phyloP scores from a whole-genome alignment of 2,329 filamentous ascomycete genomes.

The Trichoderma afroharzianum region DNA sequence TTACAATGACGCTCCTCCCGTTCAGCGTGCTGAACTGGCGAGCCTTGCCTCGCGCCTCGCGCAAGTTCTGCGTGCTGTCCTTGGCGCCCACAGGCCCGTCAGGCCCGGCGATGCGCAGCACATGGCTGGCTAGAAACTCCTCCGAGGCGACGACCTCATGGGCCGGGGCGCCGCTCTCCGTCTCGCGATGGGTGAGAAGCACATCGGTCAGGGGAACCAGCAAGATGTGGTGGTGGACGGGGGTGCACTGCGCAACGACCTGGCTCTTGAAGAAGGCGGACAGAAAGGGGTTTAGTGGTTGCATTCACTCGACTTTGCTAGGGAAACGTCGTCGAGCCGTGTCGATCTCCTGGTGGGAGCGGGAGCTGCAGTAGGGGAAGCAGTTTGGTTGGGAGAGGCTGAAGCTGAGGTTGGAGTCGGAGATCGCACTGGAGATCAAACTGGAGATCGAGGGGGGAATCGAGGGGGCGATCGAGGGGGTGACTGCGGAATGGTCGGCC shows the following conservation, averaged over 20 bases:
- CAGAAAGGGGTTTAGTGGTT: constrained; percentile 97
- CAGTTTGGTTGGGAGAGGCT: neutral
- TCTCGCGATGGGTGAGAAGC: constrained; percentile 81
- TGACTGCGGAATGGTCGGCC: constrained; percentile 15
- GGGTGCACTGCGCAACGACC: constrained; percentile 84
- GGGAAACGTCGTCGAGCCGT: constrained; percentile 23
- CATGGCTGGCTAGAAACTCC: constrained; percentile 95
- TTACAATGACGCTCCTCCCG: constrained; percentile 87
- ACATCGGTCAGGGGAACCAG: constrained; percentile 92
- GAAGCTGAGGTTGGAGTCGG: neutral
- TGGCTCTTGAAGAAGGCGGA: constrained; percentile 98
- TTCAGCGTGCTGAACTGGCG: constrained; percentile 95
- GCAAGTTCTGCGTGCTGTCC: constrained; percentile 59
- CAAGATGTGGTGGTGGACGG: constrained; percentile 86
- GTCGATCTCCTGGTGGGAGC: constrained; percentile 25
- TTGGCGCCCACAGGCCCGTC: constrained; percentile 50
- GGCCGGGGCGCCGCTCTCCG: constrained; percentile 73
- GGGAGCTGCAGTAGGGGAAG: too few species aligned
- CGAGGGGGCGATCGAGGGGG: neutral
- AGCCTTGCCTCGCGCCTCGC: constrained; percentile 87
- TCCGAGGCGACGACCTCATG: constrained; percentile 82
- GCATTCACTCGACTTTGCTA: constrained; percentile 60
- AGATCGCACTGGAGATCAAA: neutral
- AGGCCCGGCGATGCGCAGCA: constrained; percentile 72
- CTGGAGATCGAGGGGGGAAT: neutral